phyloP scores from a whole-genome alignment of 2,329 filamentous ascomycete genomes.

The Alternaria panax region DNA sequence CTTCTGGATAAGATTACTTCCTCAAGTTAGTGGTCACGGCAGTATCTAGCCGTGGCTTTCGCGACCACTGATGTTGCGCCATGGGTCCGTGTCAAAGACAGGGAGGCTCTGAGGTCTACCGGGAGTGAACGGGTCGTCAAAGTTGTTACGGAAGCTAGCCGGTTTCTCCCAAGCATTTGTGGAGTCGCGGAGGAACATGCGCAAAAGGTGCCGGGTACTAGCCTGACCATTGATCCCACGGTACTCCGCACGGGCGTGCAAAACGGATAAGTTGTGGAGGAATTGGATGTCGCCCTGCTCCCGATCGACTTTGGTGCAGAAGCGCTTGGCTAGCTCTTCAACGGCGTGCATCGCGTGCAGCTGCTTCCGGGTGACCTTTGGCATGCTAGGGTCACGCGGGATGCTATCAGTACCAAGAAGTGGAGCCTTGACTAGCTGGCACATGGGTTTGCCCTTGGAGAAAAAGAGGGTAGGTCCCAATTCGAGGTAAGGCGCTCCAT shows the following conservation, averaged over 20 bases:
- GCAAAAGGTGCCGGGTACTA: conserved; percentile 46
- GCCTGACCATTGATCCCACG: conserved; percentile 28
- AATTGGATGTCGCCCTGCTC: conserved; percentile 48
- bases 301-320: conserved; percentile 43
- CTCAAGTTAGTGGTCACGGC: not conserved
- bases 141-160: conserved; percentile 32
- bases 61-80: conserved; percentile 49
- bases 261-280: conserved; percentile 47
- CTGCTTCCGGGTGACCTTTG: conserved; percentile 38
- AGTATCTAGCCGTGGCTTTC: conserved; percentile 46
- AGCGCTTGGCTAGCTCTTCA: conserved; percentile 38
- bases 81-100: conserved; percentile 45
- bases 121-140: conserved; percentile 43
- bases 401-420: conserved; percentile 46
- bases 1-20: not conserved
- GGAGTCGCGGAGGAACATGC: conserved; percentile 50
- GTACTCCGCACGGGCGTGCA: conserved; percentile 49
- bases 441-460: conserved; percentile 46
- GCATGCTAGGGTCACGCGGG: conserved; percentile 41
- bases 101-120: conserved; percentile 44
- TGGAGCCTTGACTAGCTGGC: conserved; percentile 49
- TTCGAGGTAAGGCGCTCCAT: conserved; percentile 41
- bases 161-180: conserved; percentile 46
- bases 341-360: conserved; percentile 40
- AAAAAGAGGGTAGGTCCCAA: conserved; percentile 47